A percentile compares a stretch with the other conserved stretches of the same genome.
Conservation (phyloP, 139 green algal genomes). For the Micromonas pusilla region DNA sequence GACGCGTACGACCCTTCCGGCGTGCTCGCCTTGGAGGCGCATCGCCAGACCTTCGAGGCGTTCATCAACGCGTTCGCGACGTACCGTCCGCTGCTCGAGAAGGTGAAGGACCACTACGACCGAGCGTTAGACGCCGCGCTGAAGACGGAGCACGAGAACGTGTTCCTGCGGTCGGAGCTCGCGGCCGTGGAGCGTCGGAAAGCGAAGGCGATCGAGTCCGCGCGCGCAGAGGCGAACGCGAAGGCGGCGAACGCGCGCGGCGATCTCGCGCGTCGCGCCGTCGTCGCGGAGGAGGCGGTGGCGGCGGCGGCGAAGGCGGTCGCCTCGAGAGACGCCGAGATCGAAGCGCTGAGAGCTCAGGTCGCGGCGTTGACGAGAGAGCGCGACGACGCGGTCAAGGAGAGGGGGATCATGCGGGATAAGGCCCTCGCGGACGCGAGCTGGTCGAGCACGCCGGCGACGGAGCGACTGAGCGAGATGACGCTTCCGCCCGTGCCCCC, state of each 20-base stretch:
- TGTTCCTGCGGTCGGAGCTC: slow-evolving; percentile 51
- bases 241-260: slow-evolving; percentile 32
- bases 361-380: not conserved
- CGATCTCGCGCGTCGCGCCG: slow-evolving; percentile 37
- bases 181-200: slow-evolving; percentile 40
- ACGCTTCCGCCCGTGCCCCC: not conserved
- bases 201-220: slow-evolving; percentile 36
- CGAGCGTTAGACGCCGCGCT: slow-evolving; percentile 48
- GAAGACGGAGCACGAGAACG: slow-evolving; percentile 47
- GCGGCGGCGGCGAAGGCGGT: not conserved
- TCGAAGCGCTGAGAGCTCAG: not conserved
- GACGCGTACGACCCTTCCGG: too few relatives aligned
- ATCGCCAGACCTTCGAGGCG: slow-evolving; percentile 46
- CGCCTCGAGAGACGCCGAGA: not conserved
- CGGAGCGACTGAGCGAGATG: not conserved
- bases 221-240: slow-evolving; percentile 27
- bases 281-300: not conserved
- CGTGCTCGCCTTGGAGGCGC: slow-evolving; percentile 33
- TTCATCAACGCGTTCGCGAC: slow-evolving; percentile 58
- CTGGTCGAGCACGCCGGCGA: not conserved
- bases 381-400: not conserved
- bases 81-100: slow-evolving; percentile 47
- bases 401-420: not conserved
- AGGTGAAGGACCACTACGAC: slow-evolving; percentile 49
- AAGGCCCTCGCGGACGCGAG: not conserved